Conservation (phyloP, 2,329 filamentous ascomycete species). For the Scortechinia acanthostroma region DNA sequence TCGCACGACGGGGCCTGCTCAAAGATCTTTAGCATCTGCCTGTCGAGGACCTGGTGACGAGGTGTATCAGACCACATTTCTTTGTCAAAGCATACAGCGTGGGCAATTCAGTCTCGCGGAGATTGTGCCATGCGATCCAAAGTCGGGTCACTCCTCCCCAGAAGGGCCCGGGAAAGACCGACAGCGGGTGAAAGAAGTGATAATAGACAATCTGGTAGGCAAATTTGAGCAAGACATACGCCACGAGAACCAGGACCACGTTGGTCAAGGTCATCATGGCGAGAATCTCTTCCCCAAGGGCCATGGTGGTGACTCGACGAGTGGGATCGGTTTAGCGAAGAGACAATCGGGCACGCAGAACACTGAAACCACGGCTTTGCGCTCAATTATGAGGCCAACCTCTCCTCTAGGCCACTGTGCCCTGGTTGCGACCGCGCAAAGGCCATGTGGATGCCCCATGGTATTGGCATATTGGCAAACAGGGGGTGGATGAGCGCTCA, state of each 20-base stretch:
- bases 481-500: too few relatives aligned
- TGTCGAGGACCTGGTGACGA: slow-evolving; percentile 2
- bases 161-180: slow-evolving; percentile 43
- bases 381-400: too few relatives aligned
- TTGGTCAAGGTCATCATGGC: slow-evolving; percentile 5
- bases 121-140: slow-evolving; percentile 42
- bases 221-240: slow-evolving; percentile 8
- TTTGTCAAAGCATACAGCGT: slow-evolving; percentile 30
- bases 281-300: not conserved
- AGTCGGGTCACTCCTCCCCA: slow-evolving; percentile 43
- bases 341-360: too few relatives aligned
- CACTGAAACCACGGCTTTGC: too few relatives aligned
- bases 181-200: slow-evolving; percentile 42
- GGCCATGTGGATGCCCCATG: too few relatives aligned
- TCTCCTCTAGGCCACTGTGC: too few relatives aligned
- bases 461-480: too few relatives aligned
- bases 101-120: slow-evolving; percentile 33
- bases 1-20: slow-evolving; percentile 38
- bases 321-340: too few relatives aligned
- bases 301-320: not conserved
- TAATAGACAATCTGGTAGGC: slow-evolving; percentile 38
- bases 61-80: slow-evolving; percentile 32
- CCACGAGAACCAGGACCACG: slow-evolving; percentile 4
- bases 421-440: too few relatives aligned
- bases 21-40: too few relatives aligned